phyloP scores from a whole-genome alignment of 225 moss, liverwort and hornwort genomes.

The Rhytidiadelphus loreus region DNA sequence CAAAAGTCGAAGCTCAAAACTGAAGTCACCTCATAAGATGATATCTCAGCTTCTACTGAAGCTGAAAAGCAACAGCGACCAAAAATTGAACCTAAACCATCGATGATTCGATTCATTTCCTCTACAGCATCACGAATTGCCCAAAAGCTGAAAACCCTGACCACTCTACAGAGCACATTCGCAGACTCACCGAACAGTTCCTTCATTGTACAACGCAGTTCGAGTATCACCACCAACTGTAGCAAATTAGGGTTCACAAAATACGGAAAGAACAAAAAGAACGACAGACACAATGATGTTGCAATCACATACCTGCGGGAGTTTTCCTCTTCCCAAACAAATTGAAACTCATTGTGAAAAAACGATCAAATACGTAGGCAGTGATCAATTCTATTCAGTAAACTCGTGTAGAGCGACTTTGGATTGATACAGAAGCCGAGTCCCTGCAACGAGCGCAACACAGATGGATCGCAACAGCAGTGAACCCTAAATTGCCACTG shows the following conservation, averaged over 20 bases:
- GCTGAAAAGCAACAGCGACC: background rate
- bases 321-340: conserved; percentile 85
- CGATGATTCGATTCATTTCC: background rate
- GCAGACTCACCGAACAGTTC: background rate
- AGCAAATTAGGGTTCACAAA: background rate
- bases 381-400: background rate
- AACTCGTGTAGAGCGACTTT: background rate
- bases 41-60: background rate
- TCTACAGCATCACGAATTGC: background rate
- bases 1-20: background rate
- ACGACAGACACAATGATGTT: background rate
- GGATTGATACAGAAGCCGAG: background rate
- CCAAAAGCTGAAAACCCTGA: background rate
- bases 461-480: background rate
- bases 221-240: background rate
- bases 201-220: background rate
- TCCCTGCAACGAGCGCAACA: background rate
- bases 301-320: conserved; percentile 59
- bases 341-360: conserved; percentile 58
- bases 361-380: background rate
- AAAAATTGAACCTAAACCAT: background rate
- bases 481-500: background rate
- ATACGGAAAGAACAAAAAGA: background rate
- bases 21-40: background rate
- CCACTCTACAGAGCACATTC: background rate